Evolutionary conservation across 495 filamentous ascomycete species (phyloP), one percentile per base, ranked within the genome.

Genomic region (Lasiosphaeria hispida): DNA sequence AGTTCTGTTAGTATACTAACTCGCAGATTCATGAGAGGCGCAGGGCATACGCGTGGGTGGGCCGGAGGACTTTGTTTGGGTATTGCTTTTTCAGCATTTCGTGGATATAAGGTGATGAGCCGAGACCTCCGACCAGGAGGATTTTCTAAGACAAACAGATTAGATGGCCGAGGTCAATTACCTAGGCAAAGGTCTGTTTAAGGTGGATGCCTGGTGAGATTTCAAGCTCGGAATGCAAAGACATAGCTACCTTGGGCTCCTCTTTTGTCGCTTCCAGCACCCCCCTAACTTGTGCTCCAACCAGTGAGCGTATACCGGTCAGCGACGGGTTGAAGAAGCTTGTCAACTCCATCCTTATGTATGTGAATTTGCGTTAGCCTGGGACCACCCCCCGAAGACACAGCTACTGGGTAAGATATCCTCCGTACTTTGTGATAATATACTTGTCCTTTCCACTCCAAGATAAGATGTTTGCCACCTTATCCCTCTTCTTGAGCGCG

Each of bases 71-170:
- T 5, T 2, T 15, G 6, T 44, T 48, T 33, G 23, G 18, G 15
- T 61, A 15, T 40, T 53, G 17, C 39, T 48, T 50, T 37, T 49
- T 49, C 33, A 69, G 55, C 9, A 39, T 38, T 0, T 60, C 53
- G 39, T 61, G 59, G 5, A 70, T 53, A 47, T 66, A 70, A 10
- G 45, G 57, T 13, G 62, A 66, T 6, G 48, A 37, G 2, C 67
- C 65, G 3, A 70, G 59, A 7, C 67, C 65, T 7, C 67, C 67
- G 1, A 68, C 67, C 4, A 68, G 63, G 14, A 70, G 61, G 42
- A 68, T 68, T 42, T n/a, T 36, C 62, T 52, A 15, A 11, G 7
- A 0, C 9, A 23, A 10, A 23, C 18, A 40, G 15, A 14, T 52
- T 52, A 2, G 49, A 15, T 39, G 14, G 13, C 36, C 23, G 23